Percentiles rank a stretch among this genome's conserved stretches.
Evolutionary conservation across 768 basidiomycete genomes (phyloP).

Genomic region (Austroboletus eburneus): DNA sequence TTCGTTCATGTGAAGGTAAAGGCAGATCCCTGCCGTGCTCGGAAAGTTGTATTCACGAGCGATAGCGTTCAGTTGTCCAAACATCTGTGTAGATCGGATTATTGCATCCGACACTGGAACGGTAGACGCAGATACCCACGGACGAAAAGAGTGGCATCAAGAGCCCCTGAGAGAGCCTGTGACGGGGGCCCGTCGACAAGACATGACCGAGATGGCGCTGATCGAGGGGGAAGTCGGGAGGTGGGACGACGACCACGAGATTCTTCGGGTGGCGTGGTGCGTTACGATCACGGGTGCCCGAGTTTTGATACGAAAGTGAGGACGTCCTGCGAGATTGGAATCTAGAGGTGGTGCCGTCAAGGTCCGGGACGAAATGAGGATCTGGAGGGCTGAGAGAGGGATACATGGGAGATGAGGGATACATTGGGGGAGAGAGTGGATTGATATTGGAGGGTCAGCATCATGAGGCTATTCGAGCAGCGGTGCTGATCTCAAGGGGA

Average conservation of each 20-base stretch:
- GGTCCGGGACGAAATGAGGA: constrained; percentile 20
- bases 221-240: constrained; percentile 52
- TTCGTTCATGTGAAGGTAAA: constrained; percentile 69
- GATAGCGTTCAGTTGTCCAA: constrained; percentile 71
- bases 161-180: constrained; percentile 63
- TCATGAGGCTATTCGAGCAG: constrained; percentile 21
- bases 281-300: constrained; percentile 40
- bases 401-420: constrained; percentile 35
- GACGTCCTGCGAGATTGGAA: constrained; percentile 42
- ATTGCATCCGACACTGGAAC: neutral
- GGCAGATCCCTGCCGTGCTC: constrained; percentile 67
- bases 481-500: constrained; percentile 12
- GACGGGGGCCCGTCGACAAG: constrained; percentile 51
- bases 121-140: constrained; percentile 34
- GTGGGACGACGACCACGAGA: constrained; percentile 66
- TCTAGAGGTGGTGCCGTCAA: neutral
- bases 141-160: constrained; percentile 75
- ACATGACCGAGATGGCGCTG: constrained; percentile 58
- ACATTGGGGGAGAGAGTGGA: neutral
- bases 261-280: constrained; percentile 41
- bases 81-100: constrained; percentile 47
- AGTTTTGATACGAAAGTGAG: constrained; percentile 52
- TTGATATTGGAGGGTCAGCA: neutral
- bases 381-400: constrained; percentile 39
- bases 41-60: constrained; percentile 82